These are phyloP conservation scores for Skeletonema potamos DNA, from an alignment of 108 stramenopile genomes.

Conservation along the genomic window DNA sequence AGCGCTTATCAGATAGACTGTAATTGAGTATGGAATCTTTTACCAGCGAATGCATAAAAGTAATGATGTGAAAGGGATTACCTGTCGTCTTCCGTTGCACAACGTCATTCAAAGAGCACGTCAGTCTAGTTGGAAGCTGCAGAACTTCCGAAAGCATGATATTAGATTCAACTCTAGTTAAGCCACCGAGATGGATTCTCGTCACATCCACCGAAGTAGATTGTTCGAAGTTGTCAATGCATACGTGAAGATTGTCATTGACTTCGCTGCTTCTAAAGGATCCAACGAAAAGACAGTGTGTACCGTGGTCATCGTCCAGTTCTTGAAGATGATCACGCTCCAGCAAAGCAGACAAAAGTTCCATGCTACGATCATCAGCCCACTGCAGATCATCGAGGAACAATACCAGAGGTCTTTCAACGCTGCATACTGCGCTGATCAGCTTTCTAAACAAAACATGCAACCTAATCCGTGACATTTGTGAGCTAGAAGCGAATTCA, in stretches of 20 bases:
- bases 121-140: slow-evolving; percentile 7
- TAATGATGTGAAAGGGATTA: slow-evolving; percentile 11
- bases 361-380: slow-evolving; percentile 2
- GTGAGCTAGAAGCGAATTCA: neutral
- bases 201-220: neutral
- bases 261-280: neutral
- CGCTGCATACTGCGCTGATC: slow-evolving; percentile 4
- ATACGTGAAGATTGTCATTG: neutral
- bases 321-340: neutral
- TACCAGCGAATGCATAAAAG: slow-evolving; percentile 14
- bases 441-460: neutral
- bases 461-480: slow-evolving; percentile 5
- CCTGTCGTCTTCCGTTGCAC: slow-evolving; percentile 20
- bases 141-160: slow-evolving; percentile 11
- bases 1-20: neutral
- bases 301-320: neutral
- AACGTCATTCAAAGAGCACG: slow-evolving; percentile 1
- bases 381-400: slow-evolving; percentile 35
- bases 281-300: neutral
- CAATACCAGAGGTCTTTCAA: slow-evolving; percentile 6
- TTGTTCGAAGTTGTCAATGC: neutral
- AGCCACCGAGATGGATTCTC: neutral
- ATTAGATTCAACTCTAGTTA: neutral
- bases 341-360: neutral
- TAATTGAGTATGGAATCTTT: slow-evolving; percentile 5